Percentiles rank a stretch among this genome's conserved stretches.
Evolutionary conservation across 371 early-diverging fungal species (phyloP).

Genomic region (Mycotypha africana): DNA sequence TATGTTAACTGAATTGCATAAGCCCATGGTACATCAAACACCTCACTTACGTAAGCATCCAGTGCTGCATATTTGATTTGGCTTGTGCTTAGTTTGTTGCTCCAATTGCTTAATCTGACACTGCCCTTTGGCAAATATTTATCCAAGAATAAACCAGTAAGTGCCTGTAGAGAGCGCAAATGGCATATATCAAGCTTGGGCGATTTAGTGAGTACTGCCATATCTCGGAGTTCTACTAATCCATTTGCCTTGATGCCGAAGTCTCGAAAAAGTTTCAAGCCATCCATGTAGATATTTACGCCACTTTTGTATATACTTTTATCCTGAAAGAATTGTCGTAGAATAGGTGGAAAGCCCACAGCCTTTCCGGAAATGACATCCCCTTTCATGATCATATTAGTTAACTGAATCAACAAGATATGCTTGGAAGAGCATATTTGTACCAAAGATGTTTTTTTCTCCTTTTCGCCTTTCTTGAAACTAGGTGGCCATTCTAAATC

Average conservation of each 20-base stretch:
- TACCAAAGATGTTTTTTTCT: conserved; percentile 41
- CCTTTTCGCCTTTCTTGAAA: conserved; percentile 22
- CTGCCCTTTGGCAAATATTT: conserved; percentile 37
- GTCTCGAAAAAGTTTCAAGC: conserved; percentile 41
- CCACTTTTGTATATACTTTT: conserved; percentile 43
- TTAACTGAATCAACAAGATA: conserved; percentile 44
- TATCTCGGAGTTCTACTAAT: conserved; percentile 39
- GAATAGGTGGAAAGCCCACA: conserved; percentile 33
- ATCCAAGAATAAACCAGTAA: conserved; percentile 37
- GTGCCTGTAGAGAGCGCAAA: conserved; percentile 30
- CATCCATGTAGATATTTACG: conserved; percentile 49
- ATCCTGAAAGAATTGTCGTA: conserved; percentile 34
- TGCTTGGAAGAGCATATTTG: conserved; percentile 45
- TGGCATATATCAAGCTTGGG: conserved; percentile 19
- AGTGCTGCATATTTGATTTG: conserved; percentile 54
- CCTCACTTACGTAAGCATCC: conserved; percentile 53
- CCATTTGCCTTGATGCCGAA: conserved; percentile 47
- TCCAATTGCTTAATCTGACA: conserved; percentile 50
- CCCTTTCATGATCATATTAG: conserved; percentile 15
- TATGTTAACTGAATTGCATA: no score
- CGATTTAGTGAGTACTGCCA: conserved; percentile 24
- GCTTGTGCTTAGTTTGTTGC: conserved; percentile 11
- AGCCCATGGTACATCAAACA: no score
- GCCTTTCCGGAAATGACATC: no score
- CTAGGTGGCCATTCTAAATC: conserved; percentile 57